Evolutionary conservation across 73 alveolate genomes (phyloP), one percentile per base, ranked within the genome.

Genomic region (Symbiodinium pilosum): DNA sequence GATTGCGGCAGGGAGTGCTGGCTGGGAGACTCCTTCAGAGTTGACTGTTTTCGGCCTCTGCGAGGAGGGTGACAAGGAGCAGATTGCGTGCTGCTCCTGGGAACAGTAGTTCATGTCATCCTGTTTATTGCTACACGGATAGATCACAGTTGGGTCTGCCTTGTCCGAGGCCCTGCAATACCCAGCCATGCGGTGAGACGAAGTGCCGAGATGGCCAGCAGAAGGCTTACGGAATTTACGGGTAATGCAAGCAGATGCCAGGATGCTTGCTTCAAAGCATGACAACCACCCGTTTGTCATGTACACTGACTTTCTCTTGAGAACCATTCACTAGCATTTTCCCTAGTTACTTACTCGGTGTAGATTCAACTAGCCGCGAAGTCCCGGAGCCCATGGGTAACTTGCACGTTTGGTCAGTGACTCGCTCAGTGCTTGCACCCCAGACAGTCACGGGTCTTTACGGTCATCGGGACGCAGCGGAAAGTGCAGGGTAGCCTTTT

Each of bases 11-110:
- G 16, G 7, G 16, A n/a, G 84, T 39, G 30, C 43, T 36, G n/a
- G n/a, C n/a, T n/a, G n/a, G n/a, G n/a, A n/a, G 84, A n/a, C 41
- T 21, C 41, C 84, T 69, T n/a, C 24, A 69, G 24, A 30, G 18
- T 26, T 24, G 84, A 4, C n/a, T 69, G 84, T 69, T 39, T 1
- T 69, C 20, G 73, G 32, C 20, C 32, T 9, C 16, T 34, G 44
- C 34, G 85, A 73, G 85, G 85, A 73, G 85, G 85, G 85, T 36
- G 85, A 73, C 85, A 73, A 73, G 43, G 85, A 73, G 85, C 85
- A 73, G 44, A n/a, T 73, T 14, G 85, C 85, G 85, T 36, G n/a
- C 30, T 26, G 81, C 81, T 64, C 81, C 38, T 2, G 30, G 1
- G 30, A 38, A 64, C 14, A 14, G 32, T 38, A 64, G 14, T 28